Conservation (phyloP, 2,329 filamentous ascomycete genomes). For the Fusarium nisikadoi region DNA sequence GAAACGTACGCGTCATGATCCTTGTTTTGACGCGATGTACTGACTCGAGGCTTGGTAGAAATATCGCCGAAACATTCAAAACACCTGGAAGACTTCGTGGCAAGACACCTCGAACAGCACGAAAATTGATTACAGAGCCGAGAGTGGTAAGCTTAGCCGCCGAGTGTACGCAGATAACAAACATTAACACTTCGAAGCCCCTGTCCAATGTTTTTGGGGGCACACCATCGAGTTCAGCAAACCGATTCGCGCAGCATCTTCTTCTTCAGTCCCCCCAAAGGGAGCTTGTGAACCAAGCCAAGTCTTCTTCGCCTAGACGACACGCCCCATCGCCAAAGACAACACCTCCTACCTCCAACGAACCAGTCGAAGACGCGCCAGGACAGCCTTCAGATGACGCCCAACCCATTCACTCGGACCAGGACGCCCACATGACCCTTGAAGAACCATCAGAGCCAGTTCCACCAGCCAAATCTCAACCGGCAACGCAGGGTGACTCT, state of each 20-base stretch:
- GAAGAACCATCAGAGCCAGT: not conserved
- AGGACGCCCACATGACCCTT: conserved; percentile 18
- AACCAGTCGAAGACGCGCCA: conserved; percentile 1
- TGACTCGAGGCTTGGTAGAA: conserved; percentile 62
- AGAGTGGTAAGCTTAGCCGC: conserved; percentile 67
- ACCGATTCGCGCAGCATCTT: conserved; percentile 62
- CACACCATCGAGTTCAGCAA: conserved; percentile 64
- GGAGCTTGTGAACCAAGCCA: conserved; percentile 50
- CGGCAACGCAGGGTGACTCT: conserved; percentile 62
- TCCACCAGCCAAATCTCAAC: conserved; percentile 18
- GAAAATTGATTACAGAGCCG: conserved; percentile 69
- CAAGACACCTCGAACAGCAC: conserved; percentile 79
- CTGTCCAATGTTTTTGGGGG: conserved; percentile 69
- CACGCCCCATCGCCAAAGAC: conserved; percentile 48
- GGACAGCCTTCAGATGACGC: conserved; percentile 10
- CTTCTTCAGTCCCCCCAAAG: conserved; percentile 64
- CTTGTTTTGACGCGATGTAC: conserved; percentile 6
- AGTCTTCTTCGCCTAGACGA: conserved; percentile 48
- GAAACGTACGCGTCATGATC: conserved; percentile 71
- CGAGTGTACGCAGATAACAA: not conserved
- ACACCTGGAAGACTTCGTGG: conserved; percentile 85
- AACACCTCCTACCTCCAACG: conserved; percentile 18
- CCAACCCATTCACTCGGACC: conserved; percentile 13
- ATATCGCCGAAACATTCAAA: conserved; percentile 95
- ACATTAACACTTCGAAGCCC: conserved; percentile 58